phyloP scores from a whole-genome alignment of 352 stramenopile genomes.

The Phytophthora idaei region DNA sequence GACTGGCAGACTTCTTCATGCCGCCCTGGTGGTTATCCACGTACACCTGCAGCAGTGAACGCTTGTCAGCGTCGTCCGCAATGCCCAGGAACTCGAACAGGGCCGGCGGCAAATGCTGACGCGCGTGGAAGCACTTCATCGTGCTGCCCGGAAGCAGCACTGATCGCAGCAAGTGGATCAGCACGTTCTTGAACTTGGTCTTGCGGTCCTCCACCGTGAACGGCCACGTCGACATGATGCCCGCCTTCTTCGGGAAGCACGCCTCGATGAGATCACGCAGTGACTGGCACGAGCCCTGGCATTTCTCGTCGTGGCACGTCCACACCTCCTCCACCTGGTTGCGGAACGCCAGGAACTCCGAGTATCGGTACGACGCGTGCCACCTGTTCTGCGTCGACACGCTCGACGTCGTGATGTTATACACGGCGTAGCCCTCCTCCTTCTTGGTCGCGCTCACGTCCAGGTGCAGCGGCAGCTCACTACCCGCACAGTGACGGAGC shows the following conservation, averaged over 20 bases:
- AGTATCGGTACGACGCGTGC: slow-evolving; percentile 69
- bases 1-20: slow-evolving; percentile 44
- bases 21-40: slow-evolving; percentile 61
- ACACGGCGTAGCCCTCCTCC: slow-evolving; percentile 61
- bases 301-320: slow-evolving; percentile 66
- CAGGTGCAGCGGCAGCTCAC: slow-evolving; percentile 57
- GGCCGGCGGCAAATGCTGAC: slow-evolving; percentile 48
- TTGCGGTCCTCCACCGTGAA: slow-evolving; percentile 56
- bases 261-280: slow-evolving; percentile 65
- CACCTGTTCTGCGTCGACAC: slow-evolving; percentile 57
- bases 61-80: slow-evolving; percentile 54
- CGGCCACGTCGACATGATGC: slow-evolving; percentile 50
- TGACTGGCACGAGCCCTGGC: slow-evolving; percentile 68
- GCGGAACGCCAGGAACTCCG: slow-evolving; percentile 69
- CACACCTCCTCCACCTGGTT: slow-evolving; percentile 57
- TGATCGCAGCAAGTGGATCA: slow-evolving; percentile 70
- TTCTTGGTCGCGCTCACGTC: slow-evolving; percentile 48
- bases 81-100: slow-evolving; percentile 71
- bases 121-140: slow-evolving; percentile 70
- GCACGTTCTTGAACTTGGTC: slow-evolving; percentile 66
- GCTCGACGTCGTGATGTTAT: slow-evolving; percentile 57
- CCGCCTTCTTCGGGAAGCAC: slow-evolving; percentile 68
- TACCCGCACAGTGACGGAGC: slow-evolving; percentile 43
- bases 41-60: slow-evolving; percentile 74
- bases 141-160: slow-evolving; percentile 63